Percentiles rank a stretch among this genome's conserved stretches.
Conservation (phyloP, 441 rosid genomes). For the Aleurites moluccanus region DNA sequence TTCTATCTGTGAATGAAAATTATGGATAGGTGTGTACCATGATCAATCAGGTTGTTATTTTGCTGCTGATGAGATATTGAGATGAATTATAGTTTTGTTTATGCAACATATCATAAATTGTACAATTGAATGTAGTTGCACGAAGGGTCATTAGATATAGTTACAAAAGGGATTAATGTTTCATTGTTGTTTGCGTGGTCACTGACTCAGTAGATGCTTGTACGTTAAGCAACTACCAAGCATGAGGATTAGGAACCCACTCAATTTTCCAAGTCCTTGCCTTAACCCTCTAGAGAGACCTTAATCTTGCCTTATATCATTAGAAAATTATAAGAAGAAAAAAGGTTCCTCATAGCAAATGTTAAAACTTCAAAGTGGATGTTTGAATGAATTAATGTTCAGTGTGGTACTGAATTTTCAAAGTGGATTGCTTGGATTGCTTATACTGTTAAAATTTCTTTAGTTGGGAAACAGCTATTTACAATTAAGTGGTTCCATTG, state of each 20-base stretch:
- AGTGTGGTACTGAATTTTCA: not conserved
- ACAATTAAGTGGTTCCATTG: not conserved
- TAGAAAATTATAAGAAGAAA: not conserved
- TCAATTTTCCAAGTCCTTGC: not conserved
- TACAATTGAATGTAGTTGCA: not conserved
- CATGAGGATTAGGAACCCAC: not conserved
- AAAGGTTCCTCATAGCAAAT: not conserved
- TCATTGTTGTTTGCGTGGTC: not conserved
- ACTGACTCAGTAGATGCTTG: not conserved
- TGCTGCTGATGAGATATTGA: not conserved
- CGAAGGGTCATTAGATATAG: not conserved
- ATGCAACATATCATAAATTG: not conserved
- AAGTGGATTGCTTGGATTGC: not conserved
- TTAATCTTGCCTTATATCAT: not conserved
- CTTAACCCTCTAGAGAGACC: not conserved
- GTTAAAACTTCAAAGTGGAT: not conserved
- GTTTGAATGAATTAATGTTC: not conserved
- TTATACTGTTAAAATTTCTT: not conserved
- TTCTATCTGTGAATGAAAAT: slow-evolving; percentile 9
- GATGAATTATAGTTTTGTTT: not conserved
- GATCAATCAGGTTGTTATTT: not conserved
- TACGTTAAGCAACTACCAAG: not conserved
- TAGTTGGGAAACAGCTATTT: not conserved
- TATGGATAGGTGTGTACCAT: not conserved
- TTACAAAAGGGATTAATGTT: not conserved